Evolutionary conservation across 169 alveolate species (phyloP), one percentile per base, ranked within the genome.

Genomic region (Plasmodium billcollinsi): DNA sequence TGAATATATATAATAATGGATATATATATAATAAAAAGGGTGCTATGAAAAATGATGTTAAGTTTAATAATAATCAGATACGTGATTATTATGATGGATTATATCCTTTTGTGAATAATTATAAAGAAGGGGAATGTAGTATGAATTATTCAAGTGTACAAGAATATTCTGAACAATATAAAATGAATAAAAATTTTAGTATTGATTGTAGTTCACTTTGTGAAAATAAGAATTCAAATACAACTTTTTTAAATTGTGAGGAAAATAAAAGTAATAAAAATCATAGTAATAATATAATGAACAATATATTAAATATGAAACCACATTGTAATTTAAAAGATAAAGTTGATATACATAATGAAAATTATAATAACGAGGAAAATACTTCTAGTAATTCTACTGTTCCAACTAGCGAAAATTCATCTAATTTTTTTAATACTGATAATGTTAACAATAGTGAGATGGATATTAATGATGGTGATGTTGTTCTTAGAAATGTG

Each of bases 131-230:
- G 14, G 52, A 11, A 11, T 15, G 52, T 47, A 21, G n/a, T 12
- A 3, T 11, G 21, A 74, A 29, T 67, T 59, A 45, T 45, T 33
- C 45, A 54, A 74, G 61, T 74, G 45, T 33, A 33, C 45, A 61
- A 67, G 59, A 67, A 15, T 33, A 29, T 39, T 50, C 43, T 74
- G 20, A 43, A 74, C 39, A 50, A 12, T 52, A 74, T 15, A 45
- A 20, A 39, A 14, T 43, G 63, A 52, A 61, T 61, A 50, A 50
- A 43, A 39, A 33, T 11, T 21, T n/a, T 39, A 7, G 12, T 43
- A 61, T 5, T 3, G 88, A 52, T 14, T 29, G 47, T 24, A 7
- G 21, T 65, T 14, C 26, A 45, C 11, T 39, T 12, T 45, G 54
- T 33, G 88, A 74, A 61, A 61, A 59, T 59, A 61, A 65, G 12